Evolutionary conservation across 1,284 basidiomycete genomes (phyloP), one percentile per base, ranked within the genome.

Genomic region (Heterobasidion occidentale): DNA sequence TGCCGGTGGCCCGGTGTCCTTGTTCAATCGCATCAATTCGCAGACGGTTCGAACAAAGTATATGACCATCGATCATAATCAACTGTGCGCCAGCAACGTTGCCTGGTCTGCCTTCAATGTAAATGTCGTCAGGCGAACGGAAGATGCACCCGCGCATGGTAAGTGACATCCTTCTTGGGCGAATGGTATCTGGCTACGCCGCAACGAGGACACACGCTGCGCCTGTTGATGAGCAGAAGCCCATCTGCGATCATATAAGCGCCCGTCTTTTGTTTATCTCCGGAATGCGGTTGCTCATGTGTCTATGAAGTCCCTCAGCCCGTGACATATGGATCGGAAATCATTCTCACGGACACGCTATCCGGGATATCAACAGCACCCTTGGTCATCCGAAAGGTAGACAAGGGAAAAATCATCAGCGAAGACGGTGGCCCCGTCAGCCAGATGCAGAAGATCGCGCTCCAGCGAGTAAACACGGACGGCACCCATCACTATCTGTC

Each of bases 31-130:
- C 65, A 93, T 98, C 77, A 95, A 98, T 72, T 92, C 91, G 12
- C 94, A 98, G 74, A 96, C 94, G 27, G 94, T 96, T 59, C 87
- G 94, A 63, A 98, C 94, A 54, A 97, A 97, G 75, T 98, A 95
- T 70, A 92, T 97, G 88, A 90, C 88, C 56, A 89, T 93, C 67
- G 90, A 94, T 65, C 83, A 88, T 68, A 84, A 81, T 62, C 83
- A 90, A 69, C 77, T 94, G 53, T 90, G 86, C 69, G 92, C 92
- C 20, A 92, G 90, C 70, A 92, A 91, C 69, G 77, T 88, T 58
- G 81, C 88, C 45, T 95, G 92, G 92, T 92, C 91, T 56, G 92
- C 93, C n/a, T 94, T 94, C 74, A 92, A 90, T 64, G 90, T 95
- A 64, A 91, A 90, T 66, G 88, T 92, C 57, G 80, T 89, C 52